Evolutionary conservation across 495 filamentous ascomycete genomes (phyloP).

Genomic region (Xylaria sp.): DNA sequence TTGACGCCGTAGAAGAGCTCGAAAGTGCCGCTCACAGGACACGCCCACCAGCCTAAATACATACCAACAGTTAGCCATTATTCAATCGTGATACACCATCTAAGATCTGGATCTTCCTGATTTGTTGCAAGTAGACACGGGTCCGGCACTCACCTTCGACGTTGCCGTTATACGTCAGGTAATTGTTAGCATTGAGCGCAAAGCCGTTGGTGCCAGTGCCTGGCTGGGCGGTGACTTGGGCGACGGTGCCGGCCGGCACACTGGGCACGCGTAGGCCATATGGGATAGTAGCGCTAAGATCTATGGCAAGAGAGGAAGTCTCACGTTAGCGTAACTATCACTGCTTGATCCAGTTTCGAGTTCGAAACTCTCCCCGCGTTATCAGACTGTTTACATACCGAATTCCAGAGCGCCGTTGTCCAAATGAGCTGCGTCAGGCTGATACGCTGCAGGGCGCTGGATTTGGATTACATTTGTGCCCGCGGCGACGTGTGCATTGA

Average conservation of each 20-base stretch:
- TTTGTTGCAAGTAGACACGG: neutral
- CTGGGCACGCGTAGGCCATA: constrained; percentile 19
- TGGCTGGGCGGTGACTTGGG: neutral
- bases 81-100: neutral
- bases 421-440: constrained; percentile 14
- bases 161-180: constrained; percentile 15
- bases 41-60: constrained; percentile 25
- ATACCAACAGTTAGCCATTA: neutral
- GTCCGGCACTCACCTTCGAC: neutral
- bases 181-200: neutral
- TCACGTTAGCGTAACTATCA: constrained; percentile 2
- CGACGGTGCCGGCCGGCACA: neutral
- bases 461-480: constrained; percentile 19
- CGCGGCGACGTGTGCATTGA: constrained; percentile 14
- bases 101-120: neutral
- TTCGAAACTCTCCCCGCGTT: too few species aligned
- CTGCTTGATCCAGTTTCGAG: neutral
- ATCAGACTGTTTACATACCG: constrained; percentile 13
- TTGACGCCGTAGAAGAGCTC: constrained; percentile 19
- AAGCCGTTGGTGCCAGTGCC: constrained; percentile 14
- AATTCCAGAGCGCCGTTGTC: constrained; percentile 5
- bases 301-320: neutral
- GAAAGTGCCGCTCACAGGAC: constrained; percentile 23
- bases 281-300: neutral
- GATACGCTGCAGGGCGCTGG: constrained; percentile 20